Conservation (phyloP, 495 filamentous ascomycete genomes). For the Penicillium odoratum region DNA sequence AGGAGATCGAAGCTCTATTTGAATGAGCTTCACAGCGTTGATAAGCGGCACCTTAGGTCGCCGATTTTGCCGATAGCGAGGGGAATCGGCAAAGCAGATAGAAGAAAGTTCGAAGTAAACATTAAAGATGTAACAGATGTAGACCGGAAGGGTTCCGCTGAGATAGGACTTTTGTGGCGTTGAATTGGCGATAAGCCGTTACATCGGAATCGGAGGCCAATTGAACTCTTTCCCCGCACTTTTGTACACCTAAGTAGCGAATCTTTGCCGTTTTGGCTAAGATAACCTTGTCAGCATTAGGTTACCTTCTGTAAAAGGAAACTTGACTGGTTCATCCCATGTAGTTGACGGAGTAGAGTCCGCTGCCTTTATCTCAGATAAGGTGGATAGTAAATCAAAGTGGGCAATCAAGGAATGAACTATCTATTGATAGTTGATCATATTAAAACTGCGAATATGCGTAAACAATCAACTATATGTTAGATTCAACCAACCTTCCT, state of each 20-base stretch:
- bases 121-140: too few species aligned
- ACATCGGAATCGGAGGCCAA: not conserved
- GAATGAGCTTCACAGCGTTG: not conserved
- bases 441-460: not conserved
- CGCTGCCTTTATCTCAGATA: not conserved
- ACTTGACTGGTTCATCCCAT: not conserved
- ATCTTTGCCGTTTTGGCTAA: not conserved
- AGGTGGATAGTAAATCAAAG: not conserved
- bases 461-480: not conserved
- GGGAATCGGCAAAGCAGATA: not conserved
- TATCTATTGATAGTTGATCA: too few species aligned
- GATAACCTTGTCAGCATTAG: not conserved
- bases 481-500: not conserved
- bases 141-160: not conserved
- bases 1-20: not conserved
- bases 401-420: not conserved
- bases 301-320: not conserved
- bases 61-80: not conserved
- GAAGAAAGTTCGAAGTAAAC: not conserved
- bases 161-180: not conserved
- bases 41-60: not conserved
- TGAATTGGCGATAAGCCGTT: not conserved
- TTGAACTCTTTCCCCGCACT: constrained; percentile 1
- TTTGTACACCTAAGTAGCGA: not conserved
- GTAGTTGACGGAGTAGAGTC: too few species aligned